Conservation (phyloP, 148 eudicot species). For the Euryodendron excelsum region DNA sequence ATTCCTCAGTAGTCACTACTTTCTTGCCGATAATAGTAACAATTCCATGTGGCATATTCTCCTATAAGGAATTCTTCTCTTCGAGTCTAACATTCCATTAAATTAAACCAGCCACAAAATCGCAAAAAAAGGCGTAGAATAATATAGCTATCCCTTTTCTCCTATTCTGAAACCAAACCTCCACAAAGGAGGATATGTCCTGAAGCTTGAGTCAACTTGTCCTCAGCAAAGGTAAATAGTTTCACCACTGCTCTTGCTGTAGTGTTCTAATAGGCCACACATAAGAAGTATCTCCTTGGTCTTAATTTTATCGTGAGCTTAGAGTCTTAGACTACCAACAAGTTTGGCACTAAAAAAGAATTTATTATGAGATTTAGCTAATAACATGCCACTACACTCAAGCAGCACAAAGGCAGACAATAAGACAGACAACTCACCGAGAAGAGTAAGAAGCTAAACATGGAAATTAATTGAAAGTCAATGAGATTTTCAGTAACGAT, state of each 20-base stretch:
- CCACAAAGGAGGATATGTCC: neutral
- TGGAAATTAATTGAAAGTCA: too few species aligned
- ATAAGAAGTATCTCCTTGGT: neutral
- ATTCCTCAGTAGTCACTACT: neutral
- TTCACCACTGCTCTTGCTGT: neutral
- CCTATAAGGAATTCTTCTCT: too few species aligned
- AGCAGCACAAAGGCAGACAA: too few species aligned
- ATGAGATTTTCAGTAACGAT: too few species aligned
- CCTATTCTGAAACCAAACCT: slow-evolving; percentile 1
- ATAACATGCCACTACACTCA: too few species aligned
- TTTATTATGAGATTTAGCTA: too few species aligned
- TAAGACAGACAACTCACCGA: too few species aligned
- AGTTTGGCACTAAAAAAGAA: too few species aligned
- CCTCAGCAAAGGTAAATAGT: neutral
- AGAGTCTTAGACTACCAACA: too few species aligned
- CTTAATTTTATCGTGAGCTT: neutral
- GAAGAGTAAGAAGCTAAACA: too few species aligned
- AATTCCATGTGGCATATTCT: too few species aligned
- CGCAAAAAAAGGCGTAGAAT: neutral
- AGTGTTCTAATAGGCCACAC: neutral
- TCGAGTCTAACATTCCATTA: neutral
- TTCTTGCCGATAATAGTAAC: neutral
- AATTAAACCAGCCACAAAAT: neutral
- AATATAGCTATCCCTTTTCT: neutral
- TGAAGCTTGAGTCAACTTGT: neutral